Evolutionary conservation across 2,329 filamentous ascomycete genomes (phyloP).

Genomic region (Penicillium verrucosum): DNA sequence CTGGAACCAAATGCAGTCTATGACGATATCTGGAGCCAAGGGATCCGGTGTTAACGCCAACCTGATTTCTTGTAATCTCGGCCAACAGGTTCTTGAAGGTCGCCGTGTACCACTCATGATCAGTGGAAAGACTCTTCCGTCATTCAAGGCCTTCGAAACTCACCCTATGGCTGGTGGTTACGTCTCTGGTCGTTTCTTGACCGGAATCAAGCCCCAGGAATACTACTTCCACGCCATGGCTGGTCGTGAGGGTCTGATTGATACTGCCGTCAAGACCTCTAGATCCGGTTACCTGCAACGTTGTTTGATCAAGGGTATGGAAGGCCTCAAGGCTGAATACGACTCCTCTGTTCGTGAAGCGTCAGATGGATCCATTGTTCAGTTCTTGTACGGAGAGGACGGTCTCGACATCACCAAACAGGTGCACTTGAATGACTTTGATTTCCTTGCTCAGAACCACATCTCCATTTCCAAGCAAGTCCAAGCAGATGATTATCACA

Average conservation of each 20-base stretch:
- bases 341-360: conserved; percentile 86
- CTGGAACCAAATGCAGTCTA: conserved; percentile 97
- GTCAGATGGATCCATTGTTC: conserved; percentile 85
- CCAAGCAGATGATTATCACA: conserved; percentile 57
- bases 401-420: conserved; percentile 92
- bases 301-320: conserved; percentile 98
- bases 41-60: conserved; percentile 91
- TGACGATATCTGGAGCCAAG: conserved; percentile 96
- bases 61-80: conserved; percentile 94
- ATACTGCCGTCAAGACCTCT: conserved; percentile 97
- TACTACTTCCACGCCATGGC: conserved; percentile 99
- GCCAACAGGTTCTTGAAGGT: conserved; percentile 94
- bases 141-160: conserved; percentile 89
- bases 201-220: conserved; percentile 92
- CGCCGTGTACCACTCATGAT: conserved; percentile 95
- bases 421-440: conserved; percentile 84
- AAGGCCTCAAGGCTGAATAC: conserved; percentile 87
- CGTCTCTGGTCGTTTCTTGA: conserved; percentile 94
- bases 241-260: conserved; percentile 94
- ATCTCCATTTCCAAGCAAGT: conserved; percentile 75
- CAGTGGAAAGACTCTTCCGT: conserved; percentile 91
- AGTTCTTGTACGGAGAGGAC: conserved; percentile 96
- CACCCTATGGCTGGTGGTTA: conserved; percentile 87
- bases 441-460: conserved; percentile 84
- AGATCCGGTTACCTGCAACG: conserved; percentile 94